Percentiles rank a stretch among this genome's conserved stretches.
phyloP scores from a whole-genome alignment of 768 basidiomycete genomes.

The Tylopilus plumbeoviolaceoides region DNA sequence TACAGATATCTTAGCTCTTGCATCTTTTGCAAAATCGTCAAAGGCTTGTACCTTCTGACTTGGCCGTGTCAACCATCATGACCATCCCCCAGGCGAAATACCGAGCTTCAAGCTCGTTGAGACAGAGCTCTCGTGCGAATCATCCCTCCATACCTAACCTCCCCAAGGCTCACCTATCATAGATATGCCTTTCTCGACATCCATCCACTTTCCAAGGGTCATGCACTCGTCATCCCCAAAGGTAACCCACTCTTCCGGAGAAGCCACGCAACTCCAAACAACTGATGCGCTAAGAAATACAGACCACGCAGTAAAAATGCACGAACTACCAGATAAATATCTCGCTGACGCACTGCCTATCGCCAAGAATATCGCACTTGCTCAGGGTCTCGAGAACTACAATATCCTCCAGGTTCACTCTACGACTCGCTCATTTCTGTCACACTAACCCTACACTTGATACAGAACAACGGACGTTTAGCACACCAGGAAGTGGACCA shows the following conservation, averaged over 20 bases:
- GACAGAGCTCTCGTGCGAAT: slow-evolving; percentile 62
- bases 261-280: neutral
- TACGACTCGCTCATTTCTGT: neutral
- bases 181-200: slow-evolving; percentile 93
- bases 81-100: slow-evolving; percentile 63
- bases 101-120: slow-evolving; percentile 85
- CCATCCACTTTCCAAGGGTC: slow-evolving; percentile 83
- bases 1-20: slow-evolving; percentile 58
- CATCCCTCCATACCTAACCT: neutral
- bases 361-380: slow-evolving; percentile 83
- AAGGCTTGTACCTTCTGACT: slow-evolving; percentile 45
- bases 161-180: neutral
- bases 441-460: neutral
- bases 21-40: slow-evolving; percentile 95
- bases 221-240: slow-evolving; percentile 92
- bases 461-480: slow-evolving; percentile 63
- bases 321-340: slow-evolving; percentile 84
- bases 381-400: slow-evolving; percentile 72
- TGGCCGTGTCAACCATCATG: neutral
- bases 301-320: slow-evolving; percentile 87
- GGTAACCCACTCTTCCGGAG: slow-evolving; percentile 46
- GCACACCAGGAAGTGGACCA: slow-evolving; percentile 76
- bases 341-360: slow-evolving; percentile 72
- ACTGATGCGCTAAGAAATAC: neutral
- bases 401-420: slow-evolving; percentile 67